These are phyloP conservation scores for Sporobolus alterniflorus DNA, from an alignment of 202 grass and related monocot genomes.

Conservation along the genomic window DNA sequence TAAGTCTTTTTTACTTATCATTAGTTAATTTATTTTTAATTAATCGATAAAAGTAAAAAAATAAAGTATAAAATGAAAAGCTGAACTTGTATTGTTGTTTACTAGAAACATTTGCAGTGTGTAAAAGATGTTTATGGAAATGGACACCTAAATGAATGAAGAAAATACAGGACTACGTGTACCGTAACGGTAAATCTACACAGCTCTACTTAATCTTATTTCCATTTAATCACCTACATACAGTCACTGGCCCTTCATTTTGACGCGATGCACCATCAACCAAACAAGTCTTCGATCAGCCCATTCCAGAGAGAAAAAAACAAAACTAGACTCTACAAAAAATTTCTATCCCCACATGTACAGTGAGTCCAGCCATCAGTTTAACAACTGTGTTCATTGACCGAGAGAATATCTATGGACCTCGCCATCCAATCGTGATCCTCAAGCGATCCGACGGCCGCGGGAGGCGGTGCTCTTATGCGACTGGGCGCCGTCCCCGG, in stretches of 20 bases:
- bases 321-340: background rate
- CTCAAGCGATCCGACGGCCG: slow-evolving; percentile 41
- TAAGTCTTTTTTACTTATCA: too few relatives aligned
- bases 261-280: background rate
- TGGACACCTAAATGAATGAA: too few relatives aligned
- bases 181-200: too few relatives aligned
- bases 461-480: slow-evolving; percentile 8
- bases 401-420: background rate
- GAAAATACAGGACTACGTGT: too few relatives aligned
- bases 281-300: background rate
- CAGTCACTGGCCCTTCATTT: background rate
- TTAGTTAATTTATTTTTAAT: too few relatives aligned
- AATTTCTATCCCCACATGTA: background rate
- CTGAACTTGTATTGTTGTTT: too few relatives aligned
- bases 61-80: background rate
- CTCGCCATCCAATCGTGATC: slow-evolving; percentile 26
- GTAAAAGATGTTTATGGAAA: too few relatives aligned
- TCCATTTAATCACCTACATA: too few relatives aligned
- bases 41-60: too few relatives aligned
- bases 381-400: slow-evolving; percentile 2
- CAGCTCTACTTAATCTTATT: too few relatives aligned
- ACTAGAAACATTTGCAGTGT: too few relatives aligned
- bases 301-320: background rate
- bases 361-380: slow-evolving; percentile 6
- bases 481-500: slow-evolving; percentile 11